Evolutionary conservation across 2,329 filamentous ascomycete genomes (phyloP), one percentile per base, ranked within the genome.

Genomic region (Allantophomopsis lycopodina): DNA sequence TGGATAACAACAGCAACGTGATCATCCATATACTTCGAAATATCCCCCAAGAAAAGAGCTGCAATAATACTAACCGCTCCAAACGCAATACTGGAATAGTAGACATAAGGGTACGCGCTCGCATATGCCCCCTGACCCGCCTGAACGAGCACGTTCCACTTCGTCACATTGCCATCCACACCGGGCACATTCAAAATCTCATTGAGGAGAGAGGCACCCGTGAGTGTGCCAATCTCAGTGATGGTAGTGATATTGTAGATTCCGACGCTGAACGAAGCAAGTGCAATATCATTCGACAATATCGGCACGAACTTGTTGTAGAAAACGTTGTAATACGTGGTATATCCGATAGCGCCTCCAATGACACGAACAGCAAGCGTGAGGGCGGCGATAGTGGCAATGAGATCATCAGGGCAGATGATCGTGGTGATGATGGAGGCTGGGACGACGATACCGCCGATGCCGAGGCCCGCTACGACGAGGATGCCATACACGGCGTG

Each of bases 361-460:
- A 81, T 66, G 42, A 79, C 73, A 31, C 77, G 73, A 45, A 81
- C 71, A 18, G 74, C 69, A 30, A 82, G 66, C 0, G 76, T 80
- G 28, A 82, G 60, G 8, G 77, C 74, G 1, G 76, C 70, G 36
- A 80, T 66, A 2, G 77, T 81, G 6, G 73, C 77, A 45, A 83
- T 80, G 8, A 80, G 63, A 40, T 81, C 76, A 51, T 76, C 71
- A 0, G 76, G 75, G 43, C 74, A 79, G 44, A 79, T 73, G 48
- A 81, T 79, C 11, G 73, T 75, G 8, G 72, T 71, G 38, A 80
- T 76, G 48, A 80, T 76, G 1, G 71, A 74, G 1, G 71, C 69
- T 0, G 76, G 77, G 4, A 82, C 71, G 16, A 81, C 71, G 40
- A 81, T 76, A 2, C 72, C 77, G 10, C 76, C 77, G 5, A 80